These are phyloP conservation scores for Porpolomopsis calyptriformis DNA, from an alignment of 768 basidiomycete genomes.

Conservation along the genomic window DNA sequence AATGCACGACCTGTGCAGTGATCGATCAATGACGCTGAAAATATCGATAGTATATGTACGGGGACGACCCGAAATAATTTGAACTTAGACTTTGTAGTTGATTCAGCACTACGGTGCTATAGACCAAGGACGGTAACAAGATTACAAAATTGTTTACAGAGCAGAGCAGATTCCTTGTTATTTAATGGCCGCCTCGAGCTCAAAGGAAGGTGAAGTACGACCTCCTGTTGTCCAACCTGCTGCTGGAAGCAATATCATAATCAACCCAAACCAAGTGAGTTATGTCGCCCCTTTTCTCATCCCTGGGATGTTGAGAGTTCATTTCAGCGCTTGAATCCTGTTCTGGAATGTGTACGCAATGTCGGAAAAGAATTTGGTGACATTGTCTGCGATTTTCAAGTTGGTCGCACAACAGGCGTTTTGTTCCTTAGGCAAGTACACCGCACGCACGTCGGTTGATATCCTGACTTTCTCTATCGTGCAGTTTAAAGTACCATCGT, in stretches of 20 bases:
- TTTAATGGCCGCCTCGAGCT: too few species aligned
- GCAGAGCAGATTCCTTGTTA: too few species aligned
- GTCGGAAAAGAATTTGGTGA: conserved; percentile 93
- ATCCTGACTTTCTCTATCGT: background rate
- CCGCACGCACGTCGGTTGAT: background rate
- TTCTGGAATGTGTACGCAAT: conserved; percentile 79
- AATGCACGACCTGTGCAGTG: too few species aligned
- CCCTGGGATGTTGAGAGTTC: conserved; percentile 3
- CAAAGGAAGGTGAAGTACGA: background rate
- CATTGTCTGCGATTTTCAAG: conserved; percentile 89
- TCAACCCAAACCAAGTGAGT: conserved; percentile 50
- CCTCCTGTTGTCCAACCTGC: conserved; percentile 59
- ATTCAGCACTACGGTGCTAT: too few species aligned
- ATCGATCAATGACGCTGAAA: too few species aligned
- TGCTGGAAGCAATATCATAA: conserved; percentile 50
- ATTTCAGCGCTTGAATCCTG: conserved; percentile 69
- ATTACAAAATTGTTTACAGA: too few species aligned
- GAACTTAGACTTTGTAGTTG: too few species aligned
- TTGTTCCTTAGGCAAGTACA: conserved; percentile 71
- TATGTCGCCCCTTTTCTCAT: background rate
- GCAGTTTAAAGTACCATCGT: conserved; percentile 85
- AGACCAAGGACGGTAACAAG: too few species aligned
- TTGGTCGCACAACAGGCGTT: conserved; percentile 87
- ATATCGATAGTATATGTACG: too few species aligned
- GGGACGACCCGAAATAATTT: too few species aligned